Evolutionary conservation across 257 asterid species (phyloP).

Genomic region (Gentiana dahurica): DNA sequence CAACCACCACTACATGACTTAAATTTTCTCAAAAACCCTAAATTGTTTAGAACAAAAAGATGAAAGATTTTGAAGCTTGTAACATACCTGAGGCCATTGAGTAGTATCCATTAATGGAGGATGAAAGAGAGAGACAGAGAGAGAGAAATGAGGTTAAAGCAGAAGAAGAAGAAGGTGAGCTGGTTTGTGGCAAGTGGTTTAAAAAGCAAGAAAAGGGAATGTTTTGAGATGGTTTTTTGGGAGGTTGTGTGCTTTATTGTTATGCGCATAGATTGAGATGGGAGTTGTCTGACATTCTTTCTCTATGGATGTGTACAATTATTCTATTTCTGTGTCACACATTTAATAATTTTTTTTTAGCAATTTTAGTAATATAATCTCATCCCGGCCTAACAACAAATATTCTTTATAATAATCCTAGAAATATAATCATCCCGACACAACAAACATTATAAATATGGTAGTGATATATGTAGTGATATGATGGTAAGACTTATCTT

Average conservation of each 20-base stretch:
- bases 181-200: slow-evolving; percentile 42
- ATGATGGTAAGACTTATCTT: too few relatives aligned
- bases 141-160: slow-evolving; percentile 1
- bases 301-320: background rate
- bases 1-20: slow-evolving; percentile 1
- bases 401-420: too few relatives aligned
- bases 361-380: slow-evolving; percentile 6
- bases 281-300: slow-evolving; percentile 5
- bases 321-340: background rate
- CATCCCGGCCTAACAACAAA: background rate
- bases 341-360: slow-evolving; percentile 12
- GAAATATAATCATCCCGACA: too few relatives aligned
- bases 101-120: slow-evolving; percentile 53
- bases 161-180: slow-evolving; percentile 17
- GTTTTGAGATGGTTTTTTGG: slow-evolving; percentile 39
- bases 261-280: slow-evolving; percentile 9
- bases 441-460: too few relatives aligned
- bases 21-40: slow-evolving; percentile 7
- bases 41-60: slow-evolving; percentile 7
- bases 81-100: slow-evolving; percentile 81
- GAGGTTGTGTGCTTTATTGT: slow-evolving; percentile 23
- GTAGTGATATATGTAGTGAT: too few relatives aligned
- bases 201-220: slow-evolving; percentile 44
- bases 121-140: slow-evolving; percentile 13
- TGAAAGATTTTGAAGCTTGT: slow-evolving; percentile 1